A percentile compares a stretch with the other conserved stretches of the same genome.
These are phyloP conservation scores for Aspergillus conjunctus DNA, from an alignment of 495 filamentous ascomycete genomes.

Conservation along the genomic window DNA sequence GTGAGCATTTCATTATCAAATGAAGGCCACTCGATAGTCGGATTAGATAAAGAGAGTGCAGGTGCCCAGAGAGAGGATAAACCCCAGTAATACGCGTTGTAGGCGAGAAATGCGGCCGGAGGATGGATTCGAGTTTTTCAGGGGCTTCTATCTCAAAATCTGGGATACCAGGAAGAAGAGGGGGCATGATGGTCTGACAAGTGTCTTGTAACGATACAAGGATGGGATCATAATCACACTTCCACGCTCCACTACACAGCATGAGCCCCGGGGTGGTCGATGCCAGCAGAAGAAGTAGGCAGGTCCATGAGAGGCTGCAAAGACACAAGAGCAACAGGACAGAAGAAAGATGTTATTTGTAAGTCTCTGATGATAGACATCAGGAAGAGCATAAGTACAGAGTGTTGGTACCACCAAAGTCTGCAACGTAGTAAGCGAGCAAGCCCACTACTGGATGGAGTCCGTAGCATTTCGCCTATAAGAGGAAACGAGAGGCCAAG, in stretches of 20 bases:
- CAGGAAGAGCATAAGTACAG: neutral
- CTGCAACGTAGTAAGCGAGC: neutral
- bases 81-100: slow-evolving; percentile 45
- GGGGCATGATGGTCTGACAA: slow-evolving; percentile 20
- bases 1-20: slow-evolving; percentile 56
- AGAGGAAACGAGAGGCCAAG: neutral
- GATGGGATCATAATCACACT: neutral
- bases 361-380: neutral
- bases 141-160: slow-evolving; percentile 25
- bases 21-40: slow-evolving; percentile 55
- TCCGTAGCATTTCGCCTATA: slow-evolving; percentile 1
- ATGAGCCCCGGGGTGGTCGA: slow-evolving; percentile 1
- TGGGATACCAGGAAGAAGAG: slow-evolving; percentile 20
- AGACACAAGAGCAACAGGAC: neutral
- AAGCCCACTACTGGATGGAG: neutral
- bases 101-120: slow-evolving; percentile 44
- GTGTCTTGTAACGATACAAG: neutral
- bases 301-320: neutral
- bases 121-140: slow-evolving; percentile 42
- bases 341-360: neutral
- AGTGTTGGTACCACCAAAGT: neutral
- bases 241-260: neutral
- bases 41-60: slow-evolving; percentile 56
- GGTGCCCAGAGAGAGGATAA: slow-evolving; percentile 48
- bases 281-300: neutral